These are phyloP conservation scores for Cystobasidium tubakii DNA, from an alignment of 768 basidiomycete genomes.

Conservation along the genomic window DNA sequence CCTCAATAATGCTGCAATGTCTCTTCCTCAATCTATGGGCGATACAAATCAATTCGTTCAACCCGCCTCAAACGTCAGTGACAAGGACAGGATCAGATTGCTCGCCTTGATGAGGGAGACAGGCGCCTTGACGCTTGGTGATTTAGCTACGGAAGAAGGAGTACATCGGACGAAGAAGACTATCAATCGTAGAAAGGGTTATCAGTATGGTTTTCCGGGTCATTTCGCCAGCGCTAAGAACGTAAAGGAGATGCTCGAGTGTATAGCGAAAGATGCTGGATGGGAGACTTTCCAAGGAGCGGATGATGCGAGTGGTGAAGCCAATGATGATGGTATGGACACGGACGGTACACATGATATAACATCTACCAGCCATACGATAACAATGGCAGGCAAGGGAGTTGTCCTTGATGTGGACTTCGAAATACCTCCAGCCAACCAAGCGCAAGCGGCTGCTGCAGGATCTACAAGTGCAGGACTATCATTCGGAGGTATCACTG, in stretches of 20 bases:
- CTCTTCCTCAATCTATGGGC: no score
- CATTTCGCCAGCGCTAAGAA: not conserved
- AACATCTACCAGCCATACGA: constrained; percentile 9
- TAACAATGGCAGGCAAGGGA: constrained; percentile 34
- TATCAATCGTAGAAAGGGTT: not conserved
- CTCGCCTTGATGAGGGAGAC: constrained; percentile 17
- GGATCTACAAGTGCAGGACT: not conserved
- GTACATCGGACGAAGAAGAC: constrained; percentile 1
- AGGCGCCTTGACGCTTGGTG: not conserved
- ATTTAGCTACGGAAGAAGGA: not conserved
- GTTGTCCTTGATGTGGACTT: constrained; percentile 28
- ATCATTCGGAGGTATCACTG: not conserved
- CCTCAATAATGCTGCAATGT: not conserved
- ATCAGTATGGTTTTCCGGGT: not conserved
- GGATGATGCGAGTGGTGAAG: not conserved
- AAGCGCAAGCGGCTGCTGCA: not conserved
- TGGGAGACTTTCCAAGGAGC: constrained; percentile 25
- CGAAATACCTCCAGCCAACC: not conserved
- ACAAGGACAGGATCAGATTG: constrained; percentile 14
- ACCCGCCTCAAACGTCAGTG: not conserved
- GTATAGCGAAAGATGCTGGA: constrained; percentile 24
- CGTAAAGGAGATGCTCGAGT: constrained; percentile 9
- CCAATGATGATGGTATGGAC: constrained; percentile 2
- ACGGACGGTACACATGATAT: not conserved
- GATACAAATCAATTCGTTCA: not conserved